Base-by-base conservation (phyloP, 2,329 filamentous ascomycete species). In the Drechslerella coelobrocha region DNA sequence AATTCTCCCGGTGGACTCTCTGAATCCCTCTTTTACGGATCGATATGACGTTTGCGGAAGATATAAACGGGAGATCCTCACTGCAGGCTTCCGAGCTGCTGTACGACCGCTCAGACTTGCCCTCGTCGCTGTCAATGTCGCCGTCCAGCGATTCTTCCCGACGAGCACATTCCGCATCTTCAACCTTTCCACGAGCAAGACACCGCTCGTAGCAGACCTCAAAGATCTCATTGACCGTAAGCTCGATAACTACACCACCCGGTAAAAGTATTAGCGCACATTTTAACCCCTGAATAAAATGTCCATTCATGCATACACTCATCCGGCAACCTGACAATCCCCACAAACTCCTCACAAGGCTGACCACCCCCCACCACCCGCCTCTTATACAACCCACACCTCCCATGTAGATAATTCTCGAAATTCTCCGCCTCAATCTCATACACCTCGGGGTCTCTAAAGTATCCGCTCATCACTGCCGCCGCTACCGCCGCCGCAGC, bases 161-260 rank as follows among this genome's bases (percentile, higher is more conserved):
- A 10, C 17, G 23, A 24, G 37, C 21, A 27, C 17, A 19, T 26
- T 53, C 51, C 41, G 45, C 41, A 14, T 31, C 29, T 23, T 62
- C 57, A 12, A 2, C 4, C 23, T 53, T 61, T 1, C 57, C 65
- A 10, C 31, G 39, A 2, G 43, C 57, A 17, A 62, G 19, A 39
- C 37, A 59, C 9, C 57, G 43, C 12, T 59, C 45, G 10, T 37
- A 56, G 37, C 65, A 62, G 19, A 62, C 27, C 27, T 57, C 37
- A 19, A 69, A 69, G 37, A 69, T 69, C 17, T 69, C 51, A 37
- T 69, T 69, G 2, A 69, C 65, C n/a, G 65, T 53, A 27, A 59
- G 43, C 5, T 27, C 29, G 21, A 53, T 37, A 17, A 62, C 65
- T 69, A 53, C 41, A 1, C n/a, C 26, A 7, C 17, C 12, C 34